phyloP scores from a whole-genome alignment of 176 grass and related monocot species.

The Pontederia paniculata region DNA sequence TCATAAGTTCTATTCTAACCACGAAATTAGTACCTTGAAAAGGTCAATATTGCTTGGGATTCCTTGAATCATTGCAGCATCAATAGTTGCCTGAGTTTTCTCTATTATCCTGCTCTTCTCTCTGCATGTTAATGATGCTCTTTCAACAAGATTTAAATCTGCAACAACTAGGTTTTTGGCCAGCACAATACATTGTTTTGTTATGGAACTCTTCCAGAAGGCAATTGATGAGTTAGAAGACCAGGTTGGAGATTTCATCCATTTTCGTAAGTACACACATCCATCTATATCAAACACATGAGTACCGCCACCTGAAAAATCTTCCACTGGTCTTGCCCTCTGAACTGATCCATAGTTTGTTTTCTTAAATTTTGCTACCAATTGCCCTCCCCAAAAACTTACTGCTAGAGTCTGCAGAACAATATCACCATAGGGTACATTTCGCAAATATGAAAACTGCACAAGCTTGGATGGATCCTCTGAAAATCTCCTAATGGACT shows the following conservation, averaged over 20 bases:
- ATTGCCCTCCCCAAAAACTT: conserved; percentile 79
- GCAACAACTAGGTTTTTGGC: conserved; percentile 83
- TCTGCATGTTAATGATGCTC: conserved; percentile 62
- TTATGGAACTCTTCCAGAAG: conserved; percentile 79
- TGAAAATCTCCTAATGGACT: conserved; percentile 66
- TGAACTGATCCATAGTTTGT: conserved; percentile 29
- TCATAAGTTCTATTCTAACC: background rate
- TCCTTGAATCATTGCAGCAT: conserved; percentile 90
- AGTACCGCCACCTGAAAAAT: conserved; percentile 29
- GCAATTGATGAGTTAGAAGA: conserved; percentile 41
- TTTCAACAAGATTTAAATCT: conserved; percentile 72
- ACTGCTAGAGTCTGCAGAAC: conserved; percentile 82
- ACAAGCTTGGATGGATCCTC: conserved; percentile 83
- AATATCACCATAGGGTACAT: conserved; percentile 61
- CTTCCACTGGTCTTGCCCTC: conserved; percentile 46
- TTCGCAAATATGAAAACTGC: conserved; percentile 68
- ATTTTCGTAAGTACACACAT: conserved; percentile 77
- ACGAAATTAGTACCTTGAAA: conserved; percentile 63
- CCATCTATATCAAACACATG: conserved; percentile 77
- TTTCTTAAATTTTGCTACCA: conserved; percentile 42
- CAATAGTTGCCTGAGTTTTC: conserved; percentile 77
- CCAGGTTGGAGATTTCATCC: conserved; percentile 87
- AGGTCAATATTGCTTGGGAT: conserved; percentile 99
- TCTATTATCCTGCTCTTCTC: conserved; percentile 70
- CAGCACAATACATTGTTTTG: conserved; percentile 64